These are phyloP conservation scores for Pelargonium cotyledonis DNA, from an alignment of 441 rosid species.

Conservation along the genomic window DNA sequence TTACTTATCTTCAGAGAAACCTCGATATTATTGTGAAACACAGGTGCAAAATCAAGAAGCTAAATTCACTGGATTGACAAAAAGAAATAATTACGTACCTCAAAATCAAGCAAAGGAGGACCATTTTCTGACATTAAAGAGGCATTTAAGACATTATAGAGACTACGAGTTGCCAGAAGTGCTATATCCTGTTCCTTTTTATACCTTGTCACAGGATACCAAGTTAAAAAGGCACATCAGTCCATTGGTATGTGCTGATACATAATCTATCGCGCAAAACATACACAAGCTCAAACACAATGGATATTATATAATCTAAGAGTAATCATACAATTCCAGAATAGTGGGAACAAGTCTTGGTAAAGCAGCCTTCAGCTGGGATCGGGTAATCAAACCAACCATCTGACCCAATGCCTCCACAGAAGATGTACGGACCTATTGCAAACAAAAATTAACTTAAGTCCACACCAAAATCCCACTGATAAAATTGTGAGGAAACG, in stretches of 20 bases:
- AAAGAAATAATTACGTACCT: slow-evolving; percentile 39
- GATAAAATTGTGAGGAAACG: neutral
- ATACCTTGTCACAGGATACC: slow-evolving; percentile 42
- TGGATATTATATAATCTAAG: slow-evolving; percentile 7
- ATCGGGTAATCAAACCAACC: slow-evolving; percentile 83
- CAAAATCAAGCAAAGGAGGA: slow-evolving; percentile 98
- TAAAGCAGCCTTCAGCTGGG: slow-evolving; percentile 86
- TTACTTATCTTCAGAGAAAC: neutral
- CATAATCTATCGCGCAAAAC: neutral
- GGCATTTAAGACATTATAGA: slow-evolving; percentile 67
- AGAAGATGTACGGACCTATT: slow-evolving; percentile 78
- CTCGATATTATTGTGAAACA: slow-evolving; percentile 2
- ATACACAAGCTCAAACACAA: slow-evolving; percentile 1
- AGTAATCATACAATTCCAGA: slow-evolving; percentile 73
- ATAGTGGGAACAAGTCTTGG: slow-evolving; percentile 85
- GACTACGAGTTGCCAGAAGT: slow-evolving; percentile 81
- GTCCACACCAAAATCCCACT: slow-evolving; percentile 3
- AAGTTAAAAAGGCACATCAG: slow-evolving; percentile 10
- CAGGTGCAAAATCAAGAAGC: slow-evolving; percentile 6
- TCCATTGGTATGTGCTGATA: neutral
- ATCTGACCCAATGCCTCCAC: slow-evolving; percentile 97
- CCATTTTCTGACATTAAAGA: slow-evolving; percentile 84
- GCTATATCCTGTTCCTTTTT: slow-evolving; percentile 78
- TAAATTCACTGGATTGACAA: neutral
- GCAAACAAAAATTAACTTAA: slow-evolving; percentile 21